These are phyloP conservation scores for Wickerhamiella kazuoi DNA, from an alignment of 805 yeast genomes.

Conservation along the genomic window DNA sequence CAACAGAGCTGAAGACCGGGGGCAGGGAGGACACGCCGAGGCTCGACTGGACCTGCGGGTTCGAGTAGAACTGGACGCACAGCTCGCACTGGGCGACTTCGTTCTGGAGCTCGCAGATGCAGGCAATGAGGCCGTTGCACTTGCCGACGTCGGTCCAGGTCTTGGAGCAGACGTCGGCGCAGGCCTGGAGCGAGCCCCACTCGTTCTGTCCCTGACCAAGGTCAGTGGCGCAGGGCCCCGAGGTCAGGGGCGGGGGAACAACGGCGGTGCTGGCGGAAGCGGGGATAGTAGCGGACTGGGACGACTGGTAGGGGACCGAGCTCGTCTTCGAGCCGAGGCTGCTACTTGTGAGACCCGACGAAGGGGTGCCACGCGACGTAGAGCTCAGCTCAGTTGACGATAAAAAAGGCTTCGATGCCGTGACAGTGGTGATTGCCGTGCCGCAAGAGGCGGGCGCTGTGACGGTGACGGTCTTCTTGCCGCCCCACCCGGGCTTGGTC, in stretches of 20 bases:
- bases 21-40: neutral
- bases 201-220: neutral
- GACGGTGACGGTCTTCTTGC: neutral
- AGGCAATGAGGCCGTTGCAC: neutral
- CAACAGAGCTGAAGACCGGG: too few relatives aligned
- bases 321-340: slow-evolving; percentile 16
- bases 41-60: neutral
- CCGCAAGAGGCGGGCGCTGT: too few relatives aligned
- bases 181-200: neutral
- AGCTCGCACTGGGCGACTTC: neutral
- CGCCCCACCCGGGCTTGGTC: too few relatives aligned
- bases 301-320: too few relatives aligned
- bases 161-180: neutral
- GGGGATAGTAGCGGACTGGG: too few relatives aligned
- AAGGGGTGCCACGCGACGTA: slow-evolving; percentile 21
- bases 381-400: slow-evolving; percentile 22
- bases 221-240: neutral
- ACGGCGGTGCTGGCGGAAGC: too few relatives aligned
- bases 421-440: slow-evolving; percentile 1
- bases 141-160: neutral
- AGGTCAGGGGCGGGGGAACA: neutral
- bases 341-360: slow-evolving; percentile 23
- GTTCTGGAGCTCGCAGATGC: neutral
- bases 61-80: neutral
- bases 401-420: slow-evolving; percentile 17